Conservation (phyloP, 2,329 filamentous ascomycete genomes). For the Sporothrix brunneoviolacea region DNA sequence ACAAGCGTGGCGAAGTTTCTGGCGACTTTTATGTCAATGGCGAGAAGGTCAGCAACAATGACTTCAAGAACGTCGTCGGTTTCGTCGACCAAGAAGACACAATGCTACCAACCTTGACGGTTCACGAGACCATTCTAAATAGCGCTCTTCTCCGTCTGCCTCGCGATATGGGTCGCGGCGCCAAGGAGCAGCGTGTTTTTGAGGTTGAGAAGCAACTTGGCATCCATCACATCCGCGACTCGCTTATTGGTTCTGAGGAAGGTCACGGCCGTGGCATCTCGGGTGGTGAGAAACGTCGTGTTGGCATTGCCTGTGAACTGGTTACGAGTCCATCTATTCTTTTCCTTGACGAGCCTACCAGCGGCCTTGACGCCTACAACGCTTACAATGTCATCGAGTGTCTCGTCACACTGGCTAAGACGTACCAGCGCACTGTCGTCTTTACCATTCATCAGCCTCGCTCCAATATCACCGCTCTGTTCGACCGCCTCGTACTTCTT, state of each 20-base stretch:
- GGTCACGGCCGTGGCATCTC: conserved; percentile 91
- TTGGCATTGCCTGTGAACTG: conserved; percentile 94
- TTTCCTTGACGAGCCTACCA: conserved; percentile 95
- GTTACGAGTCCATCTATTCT: conserved; percentile 96
- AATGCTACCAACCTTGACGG: conserved; percentile 89
- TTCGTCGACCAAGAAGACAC: conserved; percentile 99
- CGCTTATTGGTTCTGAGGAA: conserved; percentile 93
- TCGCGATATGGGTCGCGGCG: conserved; percentile 74
- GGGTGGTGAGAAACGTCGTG: conserved; percentile 90
- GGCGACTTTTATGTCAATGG: conserved; percentile 93
- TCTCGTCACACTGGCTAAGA: conserved; percentile 88
- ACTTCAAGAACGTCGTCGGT: conserved; percentile 87
- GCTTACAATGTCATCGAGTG: conserved; percentile 98
- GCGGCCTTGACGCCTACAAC: conserved; percentile 91
- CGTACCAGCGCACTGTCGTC: conserved; percentile 92
- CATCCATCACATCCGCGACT: conserved; percentile 89
- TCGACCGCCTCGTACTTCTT: conserved; percentile 86
- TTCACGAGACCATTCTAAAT: conserved; percentile 94
- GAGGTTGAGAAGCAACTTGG: conserved; percentile 96
- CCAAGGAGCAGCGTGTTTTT: conserved; percentile 86
- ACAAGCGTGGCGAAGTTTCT: conserved; percentile 73
- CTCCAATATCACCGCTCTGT: conserved; percentile 96
- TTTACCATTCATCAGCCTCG: conserved; percentile 98
- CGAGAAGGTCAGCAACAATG: conserved; percentile 73
- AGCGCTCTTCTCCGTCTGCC: conserved; percentile 90